Evolutionary conservation across 2,329 filamentous ascomycete genomes (phyloP), one percentile per base, ranked within the genome.

Genomic region (Colletotrichum coccodes): DNA sequence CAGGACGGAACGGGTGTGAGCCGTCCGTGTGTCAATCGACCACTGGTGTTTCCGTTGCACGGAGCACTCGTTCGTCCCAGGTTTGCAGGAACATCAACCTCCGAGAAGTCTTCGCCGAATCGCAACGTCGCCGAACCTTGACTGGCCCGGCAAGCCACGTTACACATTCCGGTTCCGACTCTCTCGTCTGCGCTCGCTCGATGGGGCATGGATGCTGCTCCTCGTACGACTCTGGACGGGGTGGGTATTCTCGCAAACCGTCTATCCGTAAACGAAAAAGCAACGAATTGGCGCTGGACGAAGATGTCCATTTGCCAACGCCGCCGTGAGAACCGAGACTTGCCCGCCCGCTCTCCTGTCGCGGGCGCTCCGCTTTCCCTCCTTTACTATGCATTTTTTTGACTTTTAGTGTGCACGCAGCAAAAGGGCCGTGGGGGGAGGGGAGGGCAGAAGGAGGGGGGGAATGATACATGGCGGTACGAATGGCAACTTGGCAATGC

Each of bases 191-290:
- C 36, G 16, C 16, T 16, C n/a, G 44, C 23, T 28, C 23, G 6
- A 21, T 4, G 26, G 21, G 9, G 21, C 21, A 21, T 26, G 57
- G 14, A 23, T 38, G 7, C 26, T 21, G 16, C 32, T 8, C 30
- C 59, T 63, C 50, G 50, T 49, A 63, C 64, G 58, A 66, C 38
- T 36, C 9, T 58, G 12, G 16, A n/a, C n/a, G n/a, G n/a, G n/a
- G n/a, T n/a, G n/a, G n/a, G n/a, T n/a, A n/a, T n/a, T n/a, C n/a
- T n/a, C n/a, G n/a, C n/a, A n/a, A n/a, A n/a, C n/a, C n/a, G n/a
- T n/a, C n/a, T n/a, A n/a, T 18, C 57, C 23, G 14, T 23, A 16
- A 26, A 34, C n/a, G 26, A 23, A 26, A 59, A 58, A 26, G 16
- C 40, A n/a, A 47, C 30, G 21, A 34, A 34, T n/a, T 26, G 30